Base-by-base conservation (phyloP, 2,329 filamentous ascomycete species). In the Hypoxylon sp. region DNA sequence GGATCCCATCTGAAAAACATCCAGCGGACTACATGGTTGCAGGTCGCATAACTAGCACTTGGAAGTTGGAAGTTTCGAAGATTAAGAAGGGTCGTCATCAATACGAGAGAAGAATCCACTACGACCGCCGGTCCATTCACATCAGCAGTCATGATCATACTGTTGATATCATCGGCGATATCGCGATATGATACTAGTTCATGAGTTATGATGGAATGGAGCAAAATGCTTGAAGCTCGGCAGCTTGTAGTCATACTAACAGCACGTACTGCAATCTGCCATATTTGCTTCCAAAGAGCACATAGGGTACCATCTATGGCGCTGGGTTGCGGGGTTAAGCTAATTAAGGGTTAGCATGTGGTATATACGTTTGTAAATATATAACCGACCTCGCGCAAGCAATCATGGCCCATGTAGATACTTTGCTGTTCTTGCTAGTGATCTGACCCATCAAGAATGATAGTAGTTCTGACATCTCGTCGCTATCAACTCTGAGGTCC, bases 341-440 rank as follows among this genome's bases (percentile, higher is more conserved):
- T 87, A 70, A 6, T 22, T 54, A n/a, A 61, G 3, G 22, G 33
- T 73, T 69, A 71, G 61, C 66, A 31, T 53, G 50, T 42, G 40
- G 11, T 11, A 40, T 57, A 30, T 25, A 27, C 0, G 46, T 30
- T 63, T 57, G 3, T 33, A 51, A 13, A 54, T 31, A 44, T 14
- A 53, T 61, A 25, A 80, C 85, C 77, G 82, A 95, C 93, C 92
- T 93, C 69, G 93, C 85, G 76, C 94, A 89, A n/a, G 90, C 91
- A 58, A 98, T 79, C 83, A 97, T 89, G 17, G 94, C 91, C 96
- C 96, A 99, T 0, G 90, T 93, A 6, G 90, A 88, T 44, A 91
- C 82, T 7, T 81, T 79, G 13, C 82, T 81, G 72, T 91, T 90
- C 74, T 97, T 95, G 75, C 96, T 92, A 8, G 88, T 85, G 48